These are phyloP conservation scores for Scheffersomyces illinoinensis DNA, from an alignment of 1,139 yeast species.

Conservation along the genomic window DNA sequence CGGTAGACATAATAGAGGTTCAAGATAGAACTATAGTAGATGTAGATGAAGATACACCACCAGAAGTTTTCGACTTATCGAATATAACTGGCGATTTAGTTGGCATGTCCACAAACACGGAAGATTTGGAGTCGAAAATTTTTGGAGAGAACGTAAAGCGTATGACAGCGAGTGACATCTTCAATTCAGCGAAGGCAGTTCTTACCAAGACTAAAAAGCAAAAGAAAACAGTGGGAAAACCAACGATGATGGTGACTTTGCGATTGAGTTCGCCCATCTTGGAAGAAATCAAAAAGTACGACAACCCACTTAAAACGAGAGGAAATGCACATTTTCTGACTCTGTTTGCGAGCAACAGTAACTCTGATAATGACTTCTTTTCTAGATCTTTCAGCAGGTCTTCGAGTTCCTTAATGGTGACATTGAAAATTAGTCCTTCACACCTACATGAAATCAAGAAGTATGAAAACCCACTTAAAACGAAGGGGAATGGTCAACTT, in stretches of 20 bases:
- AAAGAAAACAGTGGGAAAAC: constrained; percentile 5
- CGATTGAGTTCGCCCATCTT: constrained; percentile 26
- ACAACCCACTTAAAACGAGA: constrained; percentile 33
- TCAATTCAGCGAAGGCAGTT: constrained; percentile 8
- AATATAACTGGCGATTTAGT: neutral
- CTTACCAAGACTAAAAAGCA: constrained; percentile 9
- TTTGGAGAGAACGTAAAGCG: constrained; percentile 19
- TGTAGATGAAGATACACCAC: neutral
- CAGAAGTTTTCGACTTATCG: neutral
- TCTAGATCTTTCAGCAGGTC: neutral
- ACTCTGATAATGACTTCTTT: neutral
- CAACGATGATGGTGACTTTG: constrained; percentile 24
- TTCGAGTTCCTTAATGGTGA: constrained; percentile 15
- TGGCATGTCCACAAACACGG: neutral
- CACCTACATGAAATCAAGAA: constrained; percentile 26
- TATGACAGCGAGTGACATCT: constrained; percentile 22
- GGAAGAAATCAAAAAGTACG: constrained; percentile 25
- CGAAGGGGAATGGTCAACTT: constrained; percentile 21
- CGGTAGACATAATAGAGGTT: constrained; percentile 1
- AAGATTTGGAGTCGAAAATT: constrained; percentile 18
- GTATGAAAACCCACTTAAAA: constrained; percentile 32
- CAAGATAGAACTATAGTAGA: constrained; percentile 2
- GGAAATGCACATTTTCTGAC: constrained; percentile 15
- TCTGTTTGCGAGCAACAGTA: neutral
- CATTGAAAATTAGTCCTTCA: constrained; percentile 26